A percentile compares a stretch with the other conserved stretches of the same genome.
Conservation (phyloP, 129 eudicot genomes). For the Cynara cardunculus region DNA sequence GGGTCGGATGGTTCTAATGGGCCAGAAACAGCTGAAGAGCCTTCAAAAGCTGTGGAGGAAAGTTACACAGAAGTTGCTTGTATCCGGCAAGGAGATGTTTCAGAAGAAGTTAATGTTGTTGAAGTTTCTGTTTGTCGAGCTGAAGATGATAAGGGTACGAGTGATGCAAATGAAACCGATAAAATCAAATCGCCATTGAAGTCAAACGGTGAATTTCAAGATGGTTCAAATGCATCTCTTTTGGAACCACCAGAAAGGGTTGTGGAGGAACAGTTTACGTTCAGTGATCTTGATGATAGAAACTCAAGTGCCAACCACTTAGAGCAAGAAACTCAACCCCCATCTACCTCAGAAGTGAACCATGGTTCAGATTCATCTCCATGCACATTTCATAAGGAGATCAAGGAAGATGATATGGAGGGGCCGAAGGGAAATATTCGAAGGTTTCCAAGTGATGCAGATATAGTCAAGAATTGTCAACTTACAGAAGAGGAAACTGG, state of each 20-base stretch:
- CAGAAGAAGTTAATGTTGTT: not conserved
- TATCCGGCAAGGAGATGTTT: slow-evolving; percentile 20
- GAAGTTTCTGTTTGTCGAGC: not conserved
- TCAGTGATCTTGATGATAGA: slow-evolving; percentile 50
- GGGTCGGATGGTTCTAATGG: slow-evolving; percentile 6
- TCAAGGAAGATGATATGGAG: slow-evolving; percentile 16
- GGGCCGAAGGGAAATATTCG: slow-evolving; percentile 23
- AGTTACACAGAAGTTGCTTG: slow-evolving; percentile 21
- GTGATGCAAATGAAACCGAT: slow-evolving; percentile 14
- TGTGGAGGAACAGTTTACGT: slow-evolving; percentile 61
- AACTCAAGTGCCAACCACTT: not conserved
- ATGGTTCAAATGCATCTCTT: slow-evolving; percentile 13
- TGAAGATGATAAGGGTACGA: not conserved
- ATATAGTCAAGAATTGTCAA: slow-evolving; percentile 31
- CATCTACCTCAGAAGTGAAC: slow-evolving; percentile 2
- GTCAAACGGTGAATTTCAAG: slow-evolving; percentile 31
- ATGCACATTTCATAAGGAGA: slow-evolving; percentile 20
- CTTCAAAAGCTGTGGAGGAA: slow-evolving; percentile 17
- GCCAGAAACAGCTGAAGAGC: slow-evolving; percentile 4
- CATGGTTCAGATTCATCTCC: slow-evolving; percentile 16
- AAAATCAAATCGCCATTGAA: slow-evolving; percentile 4
- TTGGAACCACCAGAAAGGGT: slow-evolving; percentile 20
- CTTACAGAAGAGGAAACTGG: slow-evolving; percentile 29
- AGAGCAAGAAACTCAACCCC: slow-evolving; percentile 19
- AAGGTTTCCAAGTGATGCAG: slow-evolving; percentile 33